phyloP scores from a whole-genome alignment of 148 eudicot genomes.

The Vaccinium macrocarpon region DNA sequence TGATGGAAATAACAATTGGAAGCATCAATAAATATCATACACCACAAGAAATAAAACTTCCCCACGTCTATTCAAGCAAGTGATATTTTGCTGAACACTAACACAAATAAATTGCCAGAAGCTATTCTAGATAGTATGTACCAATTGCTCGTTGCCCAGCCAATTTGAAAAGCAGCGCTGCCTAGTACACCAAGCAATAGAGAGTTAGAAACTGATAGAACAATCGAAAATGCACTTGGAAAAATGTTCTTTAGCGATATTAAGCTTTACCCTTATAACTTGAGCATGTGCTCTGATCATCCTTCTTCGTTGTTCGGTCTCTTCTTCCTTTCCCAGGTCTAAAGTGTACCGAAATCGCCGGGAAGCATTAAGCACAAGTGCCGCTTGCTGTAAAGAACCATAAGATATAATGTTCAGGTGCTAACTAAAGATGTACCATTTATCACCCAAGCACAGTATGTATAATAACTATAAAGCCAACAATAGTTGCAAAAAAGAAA shows the following conservation, averaged over 20 bases:
- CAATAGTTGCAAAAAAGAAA: not conserved
- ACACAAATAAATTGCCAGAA: not conserved
- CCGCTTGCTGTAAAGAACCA: slow-evolving; percentile 68
- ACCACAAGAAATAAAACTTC: not conserved
- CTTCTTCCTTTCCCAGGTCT: slow-evolving; percentile 72
- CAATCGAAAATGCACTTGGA: not conserved
- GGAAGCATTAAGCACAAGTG: slow-evolving; percentile 93
- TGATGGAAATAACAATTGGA: not conserved
- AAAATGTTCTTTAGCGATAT: not conserved
- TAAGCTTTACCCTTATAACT: slow-evolving; percentile 71
- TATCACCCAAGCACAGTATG: not conserved
- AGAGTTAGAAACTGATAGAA: slow-evolving; percentile 9
- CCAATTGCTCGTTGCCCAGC: slow-evolving; percentile 89
- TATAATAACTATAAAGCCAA: not conserved
- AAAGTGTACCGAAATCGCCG: slow-evolving; percentile 91
- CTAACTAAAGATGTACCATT: not conserved
- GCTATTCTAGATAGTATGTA: slow-evolving; percentile 24
- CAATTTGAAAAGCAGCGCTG: slow-evolving; percentile 91
- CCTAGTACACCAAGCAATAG: slow-evolving; percentile 39
- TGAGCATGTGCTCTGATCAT: slow-evolving; percentile 97
- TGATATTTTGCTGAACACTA: slow-evolving; percentile 3
- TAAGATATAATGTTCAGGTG: slow-evolving; percentile 13
- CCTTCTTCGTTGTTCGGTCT: slow-evolving; percentile 68
- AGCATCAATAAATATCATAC: not conserved
- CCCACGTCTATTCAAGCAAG: not conserved